These are phyloP conservation scores for Echeveria elegans DNA, from an alignment of 164 flowering plant species.

Conservation along the genomic window DNA sequence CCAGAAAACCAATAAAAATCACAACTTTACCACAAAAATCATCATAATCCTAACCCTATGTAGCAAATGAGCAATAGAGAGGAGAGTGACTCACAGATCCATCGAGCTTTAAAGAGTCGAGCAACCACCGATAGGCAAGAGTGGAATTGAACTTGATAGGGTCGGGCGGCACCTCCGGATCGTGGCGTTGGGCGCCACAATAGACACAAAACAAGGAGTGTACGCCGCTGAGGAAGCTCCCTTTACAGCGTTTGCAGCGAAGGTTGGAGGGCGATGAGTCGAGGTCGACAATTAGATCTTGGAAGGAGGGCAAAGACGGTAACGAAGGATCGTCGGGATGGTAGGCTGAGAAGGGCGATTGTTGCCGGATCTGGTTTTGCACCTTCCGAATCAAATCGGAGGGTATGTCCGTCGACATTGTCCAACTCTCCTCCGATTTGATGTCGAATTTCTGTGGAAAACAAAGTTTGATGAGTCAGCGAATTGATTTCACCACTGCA, in stretches of 20 bases:
- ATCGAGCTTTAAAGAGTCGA: conserved; percentile 44
- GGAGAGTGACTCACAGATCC: conserved; percentile 50
- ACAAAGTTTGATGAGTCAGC: too few relatives aligned
- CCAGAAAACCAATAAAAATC: too few relatives aligned
- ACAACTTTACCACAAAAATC: neutral
- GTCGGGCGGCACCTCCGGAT: conserved; percentile 35
- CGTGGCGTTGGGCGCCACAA: conserved; percentile 30
- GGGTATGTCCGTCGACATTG: conserved; percentile 42
- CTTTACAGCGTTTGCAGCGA: conserved; percentile 57
- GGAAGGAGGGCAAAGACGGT: conserved; percentile 33
- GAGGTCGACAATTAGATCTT: conserved; percentile 27
- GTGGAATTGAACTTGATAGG: conserved; percentile 50
- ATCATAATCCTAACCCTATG: too few relatives aligned
- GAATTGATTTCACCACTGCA: too few relatives aligned
- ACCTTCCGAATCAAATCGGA: conserved; percentile 29
- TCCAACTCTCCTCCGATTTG: too few relatives aligned
- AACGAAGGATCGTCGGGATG: conserved; percentile 36
- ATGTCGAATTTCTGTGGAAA: too few relatives aligned
- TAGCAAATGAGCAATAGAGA: too few relatives aligned
- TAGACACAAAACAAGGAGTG: conserved; percentile 51
- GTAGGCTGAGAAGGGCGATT: conserved; percentile 35
- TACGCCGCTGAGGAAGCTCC: conserved; percentile 44
- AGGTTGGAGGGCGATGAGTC: conserved; percentile 67
- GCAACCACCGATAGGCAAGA: conserved; percentile 43
- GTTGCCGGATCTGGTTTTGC: conserved; percentile 38